Evolutionary conservation across 306 rosid species (phyloP).

Genomic region (Citrullus amarus): DNA sequence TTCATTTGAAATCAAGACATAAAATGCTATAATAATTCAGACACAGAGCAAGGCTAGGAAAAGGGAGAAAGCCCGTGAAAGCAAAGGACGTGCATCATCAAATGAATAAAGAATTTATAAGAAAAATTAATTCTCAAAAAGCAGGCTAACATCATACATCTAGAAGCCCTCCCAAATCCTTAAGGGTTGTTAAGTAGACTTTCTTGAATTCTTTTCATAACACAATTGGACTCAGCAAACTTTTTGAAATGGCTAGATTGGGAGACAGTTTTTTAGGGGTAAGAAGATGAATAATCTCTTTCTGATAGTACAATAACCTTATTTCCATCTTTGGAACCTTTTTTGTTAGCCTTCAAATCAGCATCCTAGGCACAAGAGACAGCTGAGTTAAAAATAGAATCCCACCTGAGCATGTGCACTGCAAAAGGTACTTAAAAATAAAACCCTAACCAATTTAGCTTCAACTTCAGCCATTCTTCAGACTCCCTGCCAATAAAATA

Average conservation of each 20-base stretch:
- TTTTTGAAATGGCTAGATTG: neutral
- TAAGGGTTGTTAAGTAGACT: neutral
- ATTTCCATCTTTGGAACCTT: constrained; percentile 30
- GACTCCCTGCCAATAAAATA: constrained; percentile 46
- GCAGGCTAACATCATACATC: neutral
- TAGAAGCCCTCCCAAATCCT: neutral
- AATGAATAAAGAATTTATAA: neutral
- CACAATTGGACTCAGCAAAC: neutral
- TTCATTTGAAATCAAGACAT: neutral
- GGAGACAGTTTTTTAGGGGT: neutral
- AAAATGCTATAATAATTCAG: neutral
- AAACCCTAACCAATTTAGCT: constrained; percentile 60
- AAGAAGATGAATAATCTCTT: neutral
- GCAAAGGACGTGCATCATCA: neutral
- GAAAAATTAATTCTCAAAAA: neutral
- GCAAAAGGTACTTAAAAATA: neutral
- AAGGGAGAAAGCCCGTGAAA: neutral
- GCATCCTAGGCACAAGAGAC: constrained; percentile 30
- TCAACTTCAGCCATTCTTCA: constrained; percentile 94
- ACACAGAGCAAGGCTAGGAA: neutral
- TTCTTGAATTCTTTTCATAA: neutral
- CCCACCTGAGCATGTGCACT: neutral
- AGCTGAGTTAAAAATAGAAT: neutral
- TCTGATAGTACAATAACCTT: constrained; percentile 37
- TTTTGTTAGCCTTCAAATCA: constrained; percentile 43